Conservation (phyloP, 805 yeast species). For the Yarrowia sp. region DNA sequence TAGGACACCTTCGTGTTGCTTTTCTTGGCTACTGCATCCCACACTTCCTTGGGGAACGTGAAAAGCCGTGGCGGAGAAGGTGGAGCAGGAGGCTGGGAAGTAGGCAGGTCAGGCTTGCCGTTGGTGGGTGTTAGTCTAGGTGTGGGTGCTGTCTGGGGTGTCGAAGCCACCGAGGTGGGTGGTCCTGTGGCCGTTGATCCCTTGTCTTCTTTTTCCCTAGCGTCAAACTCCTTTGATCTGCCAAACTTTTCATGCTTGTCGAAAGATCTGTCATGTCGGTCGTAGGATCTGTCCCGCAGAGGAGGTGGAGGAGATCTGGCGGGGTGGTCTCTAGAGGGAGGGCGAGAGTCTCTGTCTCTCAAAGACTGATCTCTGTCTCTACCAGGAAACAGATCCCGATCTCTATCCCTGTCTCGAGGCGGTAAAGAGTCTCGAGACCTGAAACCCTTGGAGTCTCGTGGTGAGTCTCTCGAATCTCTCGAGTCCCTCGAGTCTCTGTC, state of each 20-base stretch:
- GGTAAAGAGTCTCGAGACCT: neutral
- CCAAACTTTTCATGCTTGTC: neutral
- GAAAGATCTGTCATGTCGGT: conserved; percentile 3
- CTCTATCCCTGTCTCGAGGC: conserved; percentile 1
- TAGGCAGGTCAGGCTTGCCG: conserved; percentile 28
- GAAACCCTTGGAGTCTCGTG: conserved; percentile 10
- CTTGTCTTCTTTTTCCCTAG: neutral
- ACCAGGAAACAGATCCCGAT: neutral
- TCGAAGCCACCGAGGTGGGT: neutral
- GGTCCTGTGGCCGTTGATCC: neutral
- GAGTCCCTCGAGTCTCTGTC: neutral
- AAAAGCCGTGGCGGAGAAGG: conserved; percentile 21
- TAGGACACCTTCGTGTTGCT: conserved; percentile 51
- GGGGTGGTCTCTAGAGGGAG: neutral
- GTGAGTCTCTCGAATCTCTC: no score
- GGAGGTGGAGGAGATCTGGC: conserved; percentile 7
- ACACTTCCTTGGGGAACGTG: conserved; percentile 12
- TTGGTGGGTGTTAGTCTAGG: conserved; percentile 32
- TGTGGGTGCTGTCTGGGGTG: conserved; percentile 24
- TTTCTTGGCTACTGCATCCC: conserved; percentile 42
- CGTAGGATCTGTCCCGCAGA: conserved; percentile 3
- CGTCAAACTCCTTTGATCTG: neutral
- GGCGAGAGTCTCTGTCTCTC: neutral
- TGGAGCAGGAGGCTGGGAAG: conserved; percentile 26
- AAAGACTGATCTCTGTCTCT: neutral